These are phyloP conservation scores for Globisporangium uncinulatum DNA, from an alignment of 352 stramenopile species.

Conservation along the genomic window DNA sequence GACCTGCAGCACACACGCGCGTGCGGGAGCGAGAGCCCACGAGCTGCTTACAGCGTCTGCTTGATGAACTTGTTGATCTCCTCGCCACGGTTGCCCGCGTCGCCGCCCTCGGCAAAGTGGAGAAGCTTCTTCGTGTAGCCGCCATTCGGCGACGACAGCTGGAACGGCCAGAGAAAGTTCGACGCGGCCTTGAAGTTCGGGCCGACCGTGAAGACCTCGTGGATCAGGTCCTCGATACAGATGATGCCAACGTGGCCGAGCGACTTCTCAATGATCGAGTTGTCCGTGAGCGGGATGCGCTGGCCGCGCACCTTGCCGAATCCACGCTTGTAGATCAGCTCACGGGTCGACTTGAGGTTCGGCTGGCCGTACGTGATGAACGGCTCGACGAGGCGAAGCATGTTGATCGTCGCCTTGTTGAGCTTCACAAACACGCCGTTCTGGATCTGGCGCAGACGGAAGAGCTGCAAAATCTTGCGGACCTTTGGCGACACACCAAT, in stretches of 20 bases:
- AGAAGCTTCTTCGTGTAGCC: slow-evolving; percentile 94
- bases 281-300: slow-evolving; percentile 96
- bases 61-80: slow-evolving; percentile 96
- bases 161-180: slow-evolving; percentile 99
- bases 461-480: slow-evolving; percentile 98
- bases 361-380: slow-evolving; percentile 99
- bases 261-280: slow-evolving; percentile 95
- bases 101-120: slow-evolving; percentile 92
- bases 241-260: slow-evolving; percentile 95
- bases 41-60: slow-evolving; percentile 85
- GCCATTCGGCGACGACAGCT: slow-evolving; percentile 96
- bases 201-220: slow-evolving; percentile 99
- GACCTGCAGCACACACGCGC: background rate
- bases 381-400: slow-evolving; percentile 98
- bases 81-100: slow-evolving; percentile 89
- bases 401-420: slow-evolving; percentile 99
- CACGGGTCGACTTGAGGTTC: slow-evolving; percentile 95
- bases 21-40: slow-evolving; percentile 5
- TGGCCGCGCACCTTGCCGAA: slow-evolving; percentile 99
- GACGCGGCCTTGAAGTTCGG: slow-evolving; percentile 98
- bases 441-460: slow-evolving; percentile 99
- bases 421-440: slow-evolving; percentile 99
- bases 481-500: slow-evolving; percentile 90
- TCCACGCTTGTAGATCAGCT: slow-evolving; percentile 99
- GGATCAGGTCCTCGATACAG: slow-evolving; percentile 98